Evolutionary conservation across 352 stramenopile species (phyloP), one percentile per base, ranked within the genome.

Genomic region (Discostella stelligera): DNA sequence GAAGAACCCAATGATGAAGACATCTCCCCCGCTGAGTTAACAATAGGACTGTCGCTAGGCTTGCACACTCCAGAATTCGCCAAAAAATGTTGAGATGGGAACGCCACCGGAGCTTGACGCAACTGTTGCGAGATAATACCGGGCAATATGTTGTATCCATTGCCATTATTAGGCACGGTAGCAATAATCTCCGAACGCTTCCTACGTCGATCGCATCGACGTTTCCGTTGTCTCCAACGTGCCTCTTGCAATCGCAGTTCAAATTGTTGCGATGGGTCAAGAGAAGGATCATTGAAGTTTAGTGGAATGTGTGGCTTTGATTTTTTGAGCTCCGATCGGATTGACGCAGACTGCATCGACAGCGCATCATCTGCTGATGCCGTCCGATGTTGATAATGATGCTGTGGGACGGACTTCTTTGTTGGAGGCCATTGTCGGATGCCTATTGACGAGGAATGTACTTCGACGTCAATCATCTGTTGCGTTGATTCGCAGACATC

Each of bases 221-320:
- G 73, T 64, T 80, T 80, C 18, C 63, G 50, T 54, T 80, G 73
- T 25, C 73, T 54, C 66, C 73, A 74, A 30, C 73, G 9, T 32
- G 73, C 73, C 54, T 80, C 73, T 52, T 68, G 58, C 20, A 80
- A n/a, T 23, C 73, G 66, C 11, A 80, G 30, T 56, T 76, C 48
- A 48, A 68, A 76, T 69, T 54, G 27, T 59, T 73, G 44, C 8
- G 44, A 37, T 1, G 60, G 52, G 27, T 60, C 62, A 6, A 80
- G 48, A 20, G 59, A 44, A 55, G 66, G 73, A 59, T 80, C 73
- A 56, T 72, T 41, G 32, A 69, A 80, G 49, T 80, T 69, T 18
- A 66, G 59, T 25, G 50, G 20, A 39, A 62, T 59, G 61, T 80
- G 61, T 27, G 50, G 66, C 55, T 79, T 79, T 52, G 20, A 23